These are phyloP conservation scores for Talaromyces sp. DNA, from an alignment of 2,329 filamentous ascomycete species.

Conservation along the genomic window DNA sequence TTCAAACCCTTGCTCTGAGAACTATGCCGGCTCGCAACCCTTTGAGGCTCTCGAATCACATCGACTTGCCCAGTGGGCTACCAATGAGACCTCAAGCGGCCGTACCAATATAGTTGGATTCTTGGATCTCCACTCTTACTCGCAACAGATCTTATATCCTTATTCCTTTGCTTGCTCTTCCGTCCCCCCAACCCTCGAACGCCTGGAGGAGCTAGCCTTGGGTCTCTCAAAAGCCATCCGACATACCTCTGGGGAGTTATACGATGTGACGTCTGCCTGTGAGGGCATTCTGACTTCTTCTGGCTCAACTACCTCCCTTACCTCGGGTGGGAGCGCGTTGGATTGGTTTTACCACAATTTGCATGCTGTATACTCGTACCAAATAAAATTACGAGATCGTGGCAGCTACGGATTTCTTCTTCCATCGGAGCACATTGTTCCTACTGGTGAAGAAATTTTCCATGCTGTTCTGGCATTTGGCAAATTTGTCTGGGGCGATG, in stretches of 20 bases:
- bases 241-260: slow-evolving; percentile 72
- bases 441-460: slow-evolving; percentile 84
- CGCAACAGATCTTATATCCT: slow-evolving; percentile 90
- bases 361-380: slow-evolving; percentile 80
- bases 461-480: slow-evolving; percentile 83
- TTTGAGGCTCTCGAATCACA: slow-evolving; percentile 82
- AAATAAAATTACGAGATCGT: slow-evolving; percentile 89
- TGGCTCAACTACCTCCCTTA: slow-evolving; percentile 58
- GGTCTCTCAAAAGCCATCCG: slow-evolving; percentile 89
- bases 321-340: slow-evolving; percentile 79
- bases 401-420: slow-evolving; percentile 93
- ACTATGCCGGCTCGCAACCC: slow-evolving; percentile 78
- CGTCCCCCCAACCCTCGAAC: slow-evolving; percentile 83
- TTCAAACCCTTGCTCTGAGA: slow-evolving; percentile 86
- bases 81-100: slow-evolving; percentile 71
- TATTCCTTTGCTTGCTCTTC: slow-evolving; percentile 82
- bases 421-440: slow-evolving; percentile 82
- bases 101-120: slow-evolving; percentile 80
- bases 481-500: slow-evolving; percentile 56
- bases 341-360: slow-evolving; percentile 96
- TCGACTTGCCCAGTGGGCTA: slow-evolving; percentile 77
- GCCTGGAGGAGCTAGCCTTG: slow-evolving; percentile 84
- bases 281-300: slow-evolving; percentile 67
- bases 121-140: slow-evolving; percentile 91
- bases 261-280: slow-evolving; percentile 81